These are phyloP conservation scores for Hygrocybe punicea DNA, from an alignment of 768 basidiomycete species.

Conservation along the genomic window DNA sequence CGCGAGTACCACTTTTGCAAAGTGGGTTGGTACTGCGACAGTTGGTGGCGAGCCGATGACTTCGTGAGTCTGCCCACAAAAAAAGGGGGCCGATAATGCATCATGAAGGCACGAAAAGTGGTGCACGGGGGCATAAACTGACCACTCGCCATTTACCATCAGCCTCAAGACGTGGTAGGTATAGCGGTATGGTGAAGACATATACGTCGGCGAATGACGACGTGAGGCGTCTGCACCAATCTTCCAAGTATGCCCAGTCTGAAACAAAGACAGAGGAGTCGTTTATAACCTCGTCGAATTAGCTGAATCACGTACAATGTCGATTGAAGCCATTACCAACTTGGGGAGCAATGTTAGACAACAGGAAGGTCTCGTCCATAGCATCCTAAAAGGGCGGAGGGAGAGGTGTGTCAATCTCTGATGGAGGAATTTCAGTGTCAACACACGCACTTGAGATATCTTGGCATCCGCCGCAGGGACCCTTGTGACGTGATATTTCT, in stretches of 20 bases:
- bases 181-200: conserved; percentile 96
- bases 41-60: conserved; percentile 92
- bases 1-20: conserved; percentile 90
- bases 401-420: background rate
- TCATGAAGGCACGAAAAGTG: background rate
- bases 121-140: conserved; percentile 32
- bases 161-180: conserved; percentile 76
- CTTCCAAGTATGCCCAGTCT: conserved; percentile 97
- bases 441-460: conserved; percentile 59
- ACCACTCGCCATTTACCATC: conserved; percentile 98
- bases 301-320: conserved; percentile 62
- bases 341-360: conserved; percentile 97
- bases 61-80: conserved; percentile 73
- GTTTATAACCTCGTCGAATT: background rate
- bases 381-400: conserved; percentile 52
- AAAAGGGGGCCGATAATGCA: background rate
- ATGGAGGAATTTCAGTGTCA: background rate
- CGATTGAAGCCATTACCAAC: conserved; percentile 97
- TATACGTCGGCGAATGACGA: conserved; percentile 90
- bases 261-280: conserved; percentile 1
- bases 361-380: conserved; percentile 94
- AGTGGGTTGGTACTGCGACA: conserved; percentile 93
- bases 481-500: conserved; percentile 51
- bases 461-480: conserved; percentile 97
- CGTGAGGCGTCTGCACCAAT: conserved; percentile 91